Percentiles rank a stretch among this genome's conserved stretches.
These are phyloP conservation scores for Penicillium coffeae DNA, from an alignment of 495 filamentous ascomycete genomes.

Conservation along the genomic window DNA sequence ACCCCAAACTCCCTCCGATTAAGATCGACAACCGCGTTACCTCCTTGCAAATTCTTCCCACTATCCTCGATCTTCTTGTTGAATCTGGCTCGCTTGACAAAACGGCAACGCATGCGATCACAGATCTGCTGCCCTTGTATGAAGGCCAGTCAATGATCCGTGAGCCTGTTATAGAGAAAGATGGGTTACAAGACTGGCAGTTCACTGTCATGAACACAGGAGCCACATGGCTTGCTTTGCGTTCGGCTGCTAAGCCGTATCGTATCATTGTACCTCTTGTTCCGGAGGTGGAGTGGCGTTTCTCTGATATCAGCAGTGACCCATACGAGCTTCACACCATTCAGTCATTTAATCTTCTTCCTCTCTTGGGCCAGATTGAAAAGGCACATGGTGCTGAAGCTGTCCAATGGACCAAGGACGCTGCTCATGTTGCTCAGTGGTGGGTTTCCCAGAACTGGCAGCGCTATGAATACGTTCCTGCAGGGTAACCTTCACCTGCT, in stretches of 20 bases:
- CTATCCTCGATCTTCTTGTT: conserved; percentile 38
- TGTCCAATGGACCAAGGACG: conserved; percentile 36
- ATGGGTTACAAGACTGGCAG: conserved; percentile 32
- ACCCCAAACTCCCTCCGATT: conserved; percentile 36
- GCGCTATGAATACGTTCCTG: conserved; percentile 25
- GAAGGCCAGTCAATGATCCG: conserved; percentile 45
- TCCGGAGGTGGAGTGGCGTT: conserved; percentile 33
- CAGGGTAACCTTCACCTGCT: not conserved
- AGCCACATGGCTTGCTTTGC: conserved; percentile 29
- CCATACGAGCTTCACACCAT: conserved; percentile 28
- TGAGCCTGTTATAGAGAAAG: conserved; percentile 15
- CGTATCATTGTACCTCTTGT: conserved; percentile 37
- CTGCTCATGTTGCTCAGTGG: conserved; percentile 35
- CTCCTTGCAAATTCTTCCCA: conserved; percentile 38
- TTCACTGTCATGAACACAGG: conserved; percentile 44
- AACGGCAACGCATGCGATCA: conserved; percentile 18
- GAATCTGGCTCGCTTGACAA: conserved; percentile 32
- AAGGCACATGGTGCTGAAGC: conserved; percentile 28
- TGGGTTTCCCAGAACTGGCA: conserved; percentile 34
- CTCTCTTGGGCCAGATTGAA: conserved; percentile 20
- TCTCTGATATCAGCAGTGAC: conserved; percentile 33
- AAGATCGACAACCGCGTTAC: conserved; percentile 31
- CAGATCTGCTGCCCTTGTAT: conserved; percentile 37
- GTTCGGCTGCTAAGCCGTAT: conserved; percentile 28
- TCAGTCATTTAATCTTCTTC: conserved; percentile 23